These are phyloP conservation scores for Aureobasidium vineae DNA, from an alignment of 2,329 filamentous ascomycete genomes.

Conservation along the genomic window DNA sequence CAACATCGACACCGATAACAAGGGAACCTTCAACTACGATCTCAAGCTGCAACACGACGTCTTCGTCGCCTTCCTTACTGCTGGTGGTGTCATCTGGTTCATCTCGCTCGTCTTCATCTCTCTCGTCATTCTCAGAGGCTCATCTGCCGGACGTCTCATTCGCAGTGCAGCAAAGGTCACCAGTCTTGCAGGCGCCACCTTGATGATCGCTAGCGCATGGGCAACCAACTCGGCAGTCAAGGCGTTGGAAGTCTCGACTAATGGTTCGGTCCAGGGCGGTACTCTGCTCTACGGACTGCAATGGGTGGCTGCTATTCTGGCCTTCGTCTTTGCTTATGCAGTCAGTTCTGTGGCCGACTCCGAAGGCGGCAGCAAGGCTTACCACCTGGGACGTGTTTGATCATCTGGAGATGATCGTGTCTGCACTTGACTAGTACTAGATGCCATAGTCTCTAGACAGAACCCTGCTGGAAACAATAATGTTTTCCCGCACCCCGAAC, in stretches of 20 bases:
- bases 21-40: conserved; percentile 17
- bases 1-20: conserved; percentile 12
- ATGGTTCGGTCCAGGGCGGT: conserved; percentile 6
- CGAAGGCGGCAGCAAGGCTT: conserved; percentile 2
- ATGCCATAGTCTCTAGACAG: not conserved
- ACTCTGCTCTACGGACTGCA: conserved; percentile 26
- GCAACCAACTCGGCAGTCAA: conserved; percentile 25
- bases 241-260: conserved; percentile 20
- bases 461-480: not conserved
- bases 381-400: conserved; percentile 13
- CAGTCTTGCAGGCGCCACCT: conserved; percentile 20
- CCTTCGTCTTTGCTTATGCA: conserved; percentile 25
- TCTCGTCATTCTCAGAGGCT: conserved; percentile 26
- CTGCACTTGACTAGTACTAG: not conserved
- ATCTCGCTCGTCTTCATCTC: conserved; percentile 24
- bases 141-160: conserved; percentile 16
- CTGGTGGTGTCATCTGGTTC: conserved; percentile 29
- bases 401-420: not conserved
- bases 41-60: conserved; percentile 28
- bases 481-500: no score
- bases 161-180: conserved; percentile 12
- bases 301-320: conserved; percentile 28
- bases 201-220: conserved; percentile 29
- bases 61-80: conserved; percentile 29
- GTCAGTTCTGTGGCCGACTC: conserved; percentile 16